These are phyloP conservation scores for Protomyces lactucae-debilis DNA, from an alignment of 1,139 yeast species.

Conservation along the genomic window DNA sequence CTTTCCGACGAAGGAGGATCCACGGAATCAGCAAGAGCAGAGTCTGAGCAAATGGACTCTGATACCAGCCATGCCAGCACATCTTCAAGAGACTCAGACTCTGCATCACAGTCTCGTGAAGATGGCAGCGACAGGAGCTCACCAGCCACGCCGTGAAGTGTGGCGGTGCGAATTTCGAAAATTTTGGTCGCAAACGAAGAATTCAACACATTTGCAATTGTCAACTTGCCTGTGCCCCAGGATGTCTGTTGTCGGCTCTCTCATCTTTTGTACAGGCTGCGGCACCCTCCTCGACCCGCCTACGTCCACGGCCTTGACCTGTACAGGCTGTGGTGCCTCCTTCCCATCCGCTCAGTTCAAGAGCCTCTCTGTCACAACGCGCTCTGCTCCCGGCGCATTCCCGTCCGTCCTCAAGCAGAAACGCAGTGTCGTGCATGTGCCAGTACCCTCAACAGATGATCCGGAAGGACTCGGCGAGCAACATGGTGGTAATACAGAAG, in stretches of 20 bases:
- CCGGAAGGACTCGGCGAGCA: constrained; percentile 47
- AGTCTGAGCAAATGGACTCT: background rate
- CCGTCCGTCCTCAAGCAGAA: constrained; percentile 78
- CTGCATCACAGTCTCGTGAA: too few species aligned
- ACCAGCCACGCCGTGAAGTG: background rate
- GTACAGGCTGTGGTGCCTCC: constrained; percentile 61
- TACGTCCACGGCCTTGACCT: constrained; percentile 46
- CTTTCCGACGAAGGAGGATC: background rate
- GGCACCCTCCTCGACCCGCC: constrained; percentile 80
- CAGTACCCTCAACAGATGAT: constrained; percentile 70
- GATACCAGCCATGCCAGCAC: background rate
- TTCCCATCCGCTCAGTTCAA: constrained; percentile 58
- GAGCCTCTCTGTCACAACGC: constrained; percentile 77
- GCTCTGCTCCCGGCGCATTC: constrained; percentile 83
- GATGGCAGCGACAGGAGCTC: background rate
- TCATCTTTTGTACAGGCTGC: constrained; percentile 89
- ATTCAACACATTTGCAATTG: background rate
- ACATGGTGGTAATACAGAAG: constrained; percentile 1
- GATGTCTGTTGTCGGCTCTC: constrained; percentile 93
- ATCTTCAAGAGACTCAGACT: background rate
- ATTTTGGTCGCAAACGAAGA: background rate
- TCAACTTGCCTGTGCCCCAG: too few species aligned
- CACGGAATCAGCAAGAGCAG: too few species aligned
- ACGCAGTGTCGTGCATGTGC: constrained; percentile 83
- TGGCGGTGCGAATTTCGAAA: background rate